A percentile compares a stretch with the other conserved stretches of the same genome.
Conservation (phyloP, 1,139 yeast species). For the Nakaseomyces uthaithaninus region DNA sequence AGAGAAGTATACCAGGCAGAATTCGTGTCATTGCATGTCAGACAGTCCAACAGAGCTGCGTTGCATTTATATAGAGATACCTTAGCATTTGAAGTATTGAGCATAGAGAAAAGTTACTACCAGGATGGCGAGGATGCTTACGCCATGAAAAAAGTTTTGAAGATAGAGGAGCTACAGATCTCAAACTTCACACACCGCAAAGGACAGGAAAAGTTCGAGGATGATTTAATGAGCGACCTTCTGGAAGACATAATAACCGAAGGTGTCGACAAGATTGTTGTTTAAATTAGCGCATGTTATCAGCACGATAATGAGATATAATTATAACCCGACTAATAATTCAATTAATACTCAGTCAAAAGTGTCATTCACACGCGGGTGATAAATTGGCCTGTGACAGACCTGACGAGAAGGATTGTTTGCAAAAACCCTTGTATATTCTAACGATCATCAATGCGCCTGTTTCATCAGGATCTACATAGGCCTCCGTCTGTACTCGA, state of each 20-base stretch:
- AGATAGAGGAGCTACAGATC: constrained; percentile 53
- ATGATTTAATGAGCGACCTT: constrained; percentile 43
- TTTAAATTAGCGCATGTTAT: constrained; percentile 9
- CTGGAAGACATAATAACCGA: constrained; percentile 32
- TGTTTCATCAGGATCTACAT: no score
- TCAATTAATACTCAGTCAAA: no score
- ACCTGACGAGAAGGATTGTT: no score
- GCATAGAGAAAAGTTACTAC: constrained; percentile 78
- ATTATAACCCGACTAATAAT: no score
- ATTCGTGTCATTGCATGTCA: constrained; percentile 85
- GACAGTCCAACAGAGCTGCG: constrained; percentile 92
- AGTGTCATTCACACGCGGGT: no score
- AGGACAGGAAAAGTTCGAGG: constrained; percentile 36
- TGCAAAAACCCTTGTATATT: no score
- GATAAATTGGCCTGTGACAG: no score
- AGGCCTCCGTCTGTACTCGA: no score
- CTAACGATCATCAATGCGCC: no score
- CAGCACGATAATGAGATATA: not conserved
- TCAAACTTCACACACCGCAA: constrained; percentile 39
- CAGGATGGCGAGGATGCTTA: constrained; percentile 99
- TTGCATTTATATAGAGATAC: constrained; percentile 85
- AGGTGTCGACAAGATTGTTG: constrained; percentile 22
- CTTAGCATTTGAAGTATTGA: constrained; percentile 68
- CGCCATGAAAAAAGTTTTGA: constrained; percentile 71
- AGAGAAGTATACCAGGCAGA: constrained; percentile 77